Base-by-base conservation (phyloP, 228 moss, liverwort and hornwort species). In the Sphagnum fallax region DNA sequence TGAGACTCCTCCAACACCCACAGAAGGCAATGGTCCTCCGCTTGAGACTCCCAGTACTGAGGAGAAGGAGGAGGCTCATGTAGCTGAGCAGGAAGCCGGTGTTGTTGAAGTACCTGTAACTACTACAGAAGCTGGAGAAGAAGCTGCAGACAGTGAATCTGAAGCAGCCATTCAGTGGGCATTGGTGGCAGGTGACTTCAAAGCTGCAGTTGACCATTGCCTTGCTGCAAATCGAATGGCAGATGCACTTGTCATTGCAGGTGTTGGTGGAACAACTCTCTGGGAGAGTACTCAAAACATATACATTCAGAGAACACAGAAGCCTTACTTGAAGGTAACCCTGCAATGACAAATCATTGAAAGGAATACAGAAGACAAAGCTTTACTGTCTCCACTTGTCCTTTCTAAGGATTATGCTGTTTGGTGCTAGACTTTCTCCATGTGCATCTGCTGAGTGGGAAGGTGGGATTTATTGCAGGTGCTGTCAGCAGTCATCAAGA, bases 281-380 rank as follows among this genome's bases (percentile, higher is more conserved):
- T 98, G 98, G 98, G 98, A 94, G 79, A 79, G 87, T 67, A 98
- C 98, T 50, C 98, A 92, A 78, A 82, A 84, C 69, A 87, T 90
- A 18, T 92, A 89, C 75, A 89, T 94, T 59, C 86, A 70, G 70
- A 78, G 74, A 70, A 82, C 89, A 7, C 83, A 88, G 63, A 90
- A 91, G 55, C 86, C 94, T 5, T 98, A 98, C 69, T 75, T 98
- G 69, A 93, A 93, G 93, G 92, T 92, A 72, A 5, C 32, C 32
- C 32, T 32, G 32, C 32, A 32, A 32, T 32, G 32, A 32, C 32
- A 32, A 32, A 32, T 32, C 32, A 32, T 32, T 32, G 32, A 32
- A 32, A 32, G 32, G 32, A 32, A 32, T 32, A 1, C 32, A 32
- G 2, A 32, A 32, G 32, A 32, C 32, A 32, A 32, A 32, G 32